Base-by-base conservation (phyloP, 495 filamentous ascomycete species). In the Podospora pseudoanserina region DNA sequence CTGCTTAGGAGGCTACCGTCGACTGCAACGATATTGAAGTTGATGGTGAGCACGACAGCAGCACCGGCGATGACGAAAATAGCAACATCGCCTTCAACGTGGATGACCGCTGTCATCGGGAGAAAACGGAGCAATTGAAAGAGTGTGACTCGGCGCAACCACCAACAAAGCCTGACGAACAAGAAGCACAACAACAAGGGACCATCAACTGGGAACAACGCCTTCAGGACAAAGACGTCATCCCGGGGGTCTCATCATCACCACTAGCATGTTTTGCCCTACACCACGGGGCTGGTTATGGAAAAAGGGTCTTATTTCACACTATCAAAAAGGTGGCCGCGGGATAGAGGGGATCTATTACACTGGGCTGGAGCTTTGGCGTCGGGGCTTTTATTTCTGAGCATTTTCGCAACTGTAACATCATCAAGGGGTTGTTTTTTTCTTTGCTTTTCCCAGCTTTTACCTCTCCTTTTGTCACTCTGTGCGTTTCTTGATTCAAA, bases 381-480 rank as follows among this genome's bases (percentile, higher is more conserved):
- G 66, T 59, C 66, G 66, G 55, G 58, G 59, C 11, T 67, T 65
- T 56, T 63, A 68, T 66, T 67, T 68, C 70, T 69, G 65, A 58
- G 55, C 55, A 58, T 58, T 58, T 58, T 20, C 55, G 13, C 55
- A 26, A 26, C 60, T 39, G 32, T 57, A 60, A 44, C 23, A n/a
- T 30, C 28, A 18, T 44, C 4, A 62, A 63, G 39, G 39, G 39
- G 39, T 49, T 49, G 39, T 16, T 49, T 13, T 49, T 49, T 49
- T 13, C 13, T 49, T 32, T 60, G n/a, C 26, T 18, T 27, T 27
- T 64, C 26, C 34, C 55, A 28, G 15, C 57, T 7, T 65, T 71
- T 26, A 39, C 49, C 34, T 34, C 39, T 57, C 44, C 30, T 54
- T 67, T 54, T 63, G 28, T 59, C 61, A 65, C 54, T 62, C 65